phyloP scores from a whole-genome alignment of 768 basidiomycete species.

The Hericium erinaceus region DNA sequence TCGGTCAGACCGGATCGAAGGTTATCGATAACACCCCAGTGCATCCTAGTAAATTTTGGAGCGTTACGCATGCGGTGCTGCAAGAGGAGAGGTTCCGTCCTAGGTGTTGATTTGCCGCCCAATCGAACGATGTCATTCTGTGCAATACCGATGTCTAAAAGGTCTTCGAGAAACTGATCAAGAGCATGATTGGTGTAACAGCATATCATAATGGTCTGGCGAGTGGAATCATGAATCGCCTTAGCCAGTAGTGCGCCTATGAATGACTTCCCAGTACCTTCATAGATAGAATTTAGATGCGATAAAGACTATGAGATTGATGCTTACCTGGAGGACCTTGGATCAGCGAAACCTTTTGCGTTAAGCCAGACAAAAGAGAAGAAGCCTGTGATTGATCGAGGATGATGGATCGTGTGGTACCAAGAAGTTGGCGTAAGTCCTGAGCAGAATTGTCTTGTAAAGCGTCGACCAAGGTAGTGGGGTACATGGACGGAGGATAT shows the following conservation, averaged over 20 bases:
- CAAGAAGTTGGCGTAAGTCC: conserved; percentile 33
- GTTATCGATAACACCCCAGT: conserved; percentile 34
- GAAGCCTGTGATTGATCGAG: conserved; percentile 43
- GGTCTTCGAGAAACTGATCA: conserved; percentile 57
- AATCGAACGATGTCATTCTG: conserved; percentile 41
- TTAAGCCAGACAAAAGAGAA: conserved; percentile 42
- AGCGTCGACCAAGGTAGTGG: conserved; percentile 18
- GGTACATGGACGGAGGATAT: conserved; percentile 9
- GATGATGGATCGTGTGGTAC: conserved; percentile 28
- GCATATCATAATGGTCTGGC: conserved; percentile 50
- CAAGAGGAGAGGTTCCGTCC: conserved; percentile 38
- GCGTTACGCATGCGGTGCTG: conserved; percentile 25
- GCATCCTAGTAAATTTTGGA: conserved; percentile 20
- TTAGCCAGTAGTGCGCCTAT: conserved; percentile 63
- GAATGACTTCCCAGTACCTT: conserved; percentile 70
- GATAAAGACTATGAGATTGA: conserved; percentile 8
- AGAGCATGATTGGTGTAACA: conserved; percentile 73
- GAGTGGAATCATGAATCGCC: conserved; percentile 38
- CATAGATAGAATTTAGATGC: not conserved
- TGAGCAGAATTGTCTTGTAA: conserved; percentile 23
- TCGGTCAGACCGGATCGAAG: too few species aligned
- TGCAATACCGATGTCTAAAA: conserved; percentile 52
- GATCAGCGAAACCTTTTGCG: conserved; percentile 48
- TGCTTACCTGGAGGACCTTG: conserved; percentile 60
- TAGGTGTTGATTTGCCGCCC: conserved; percentile 41